A percentile compares a stretch with the other conserved stretches of the same genome.
These are phyloP conservation scores for Aspergillus egyptiacus DNA, from an alignment of 495 filamentous ascomycete species.

Conservation along the genomic window DNA sequence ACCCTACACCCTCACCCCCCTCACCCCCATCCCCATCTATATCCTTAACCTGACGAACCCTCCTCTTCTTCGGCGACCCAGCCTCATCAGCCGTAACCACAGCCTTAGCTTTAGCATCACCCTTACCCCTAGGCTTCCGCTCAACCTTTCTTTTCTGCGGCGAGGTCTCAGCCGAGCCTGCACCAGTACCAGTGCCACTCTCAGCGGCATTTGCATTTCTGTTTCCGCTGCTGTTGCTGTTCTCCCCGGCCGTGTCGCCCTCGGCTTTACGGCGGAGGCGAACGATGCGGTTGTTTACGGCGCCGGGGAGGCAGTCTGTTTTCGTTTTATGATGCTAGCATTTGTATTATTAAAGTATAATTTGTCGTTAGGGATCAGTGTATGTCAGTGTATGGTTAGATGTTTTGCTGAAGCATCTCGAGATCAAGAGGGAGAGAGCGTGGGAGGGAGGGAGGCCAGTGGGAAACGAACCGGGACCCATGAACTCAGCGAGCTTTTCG, in stretches of 20 bases:
- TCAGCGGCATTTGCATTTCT: too few species aligned
- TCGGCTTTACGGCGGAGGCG: constrained; percentile 1
- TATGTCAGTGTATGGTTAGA: too few species aligned
- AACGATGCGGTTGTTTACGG: constrained; percentile 8
- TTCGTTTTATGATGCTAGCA: too few species aligned
- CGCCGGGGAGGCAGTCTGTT: constrained; percentile 12
- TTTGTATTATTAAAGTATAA: too few species aligned
- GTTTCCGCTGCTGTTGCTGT: too few species aligned
- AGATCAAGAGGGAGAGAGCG: neutral
- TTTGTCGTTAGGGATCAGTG: too few species aligned
- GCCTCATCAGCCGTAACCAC: neutral
- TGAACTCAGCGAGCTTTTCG: constrained; percentile 2
- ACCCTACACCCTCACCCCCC: neutral
- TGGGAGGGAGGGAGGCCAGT: neutral
- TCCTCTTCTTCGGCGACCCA: neutral
- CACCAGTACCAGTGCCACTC: neutral
- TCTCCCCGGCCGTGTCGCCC: neutral
- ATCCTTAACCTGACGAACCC: neutral
- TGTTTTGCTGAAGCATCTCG: neutral
- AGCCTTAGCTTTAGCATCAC: neutral
- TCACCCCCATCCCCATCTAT: neutral
- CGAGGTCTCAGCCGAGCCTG: neutral
- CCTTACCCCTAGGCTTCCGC: neutral
- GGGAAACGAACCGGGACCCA: constrained; percentile 8
- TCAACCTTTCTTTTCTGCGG: constrained; percentile 1